These are phyloP conservation scores for Nigrospora osmanthi DNA, from an alignment of 2,329 filamentous ascomycete genomes.

Conservation along the genomic window DNA sequence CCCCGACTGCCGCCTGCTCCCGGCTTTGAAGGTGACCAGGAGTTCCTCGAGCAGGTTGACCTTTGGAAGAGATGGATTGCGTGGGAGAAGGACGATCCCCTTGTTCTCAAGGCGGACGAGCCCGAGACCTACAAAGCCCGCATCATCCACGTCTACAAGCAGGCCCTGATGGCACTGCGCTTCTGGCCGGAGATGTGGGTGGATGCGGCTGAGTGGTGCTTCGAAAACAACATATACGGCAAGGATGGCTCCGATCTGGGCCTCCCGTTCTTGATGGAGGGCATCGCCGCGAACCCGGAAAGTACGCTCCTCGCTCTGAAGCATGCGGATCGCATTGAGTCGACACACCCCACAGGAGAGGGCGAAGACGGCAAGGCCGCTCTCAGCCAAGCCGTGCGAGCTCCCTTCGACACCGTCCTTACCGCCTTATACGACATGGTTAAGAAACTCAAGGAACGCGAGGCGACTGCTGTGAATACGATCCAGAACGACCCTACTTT, in stretches of 20 bases:
- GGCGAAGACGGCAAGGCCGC: slow-evolving; percentile 65
- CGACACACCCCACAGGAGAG: slow-evolving; percentile 69
- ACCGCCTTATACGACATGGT: slow-evolving; percentile 84
- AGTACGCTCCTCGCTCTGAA: slow-evolving; percentile 86
- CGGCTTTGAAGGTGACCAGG: slow-evolving; percentile 79
- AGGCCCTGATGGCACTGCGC: slow-evolving; percentile 83
- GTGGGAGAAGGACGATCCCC: slow-evolving; percentile 90
- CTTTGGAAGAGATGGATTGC: slow-evolving; percentile 91
- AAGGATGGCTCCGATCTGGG: slow-evolving; percentile 56
- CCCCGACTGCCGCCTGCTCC: slow-evolving; percentile 75
- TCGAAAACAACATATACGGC: slow-evolving; percentile 57
- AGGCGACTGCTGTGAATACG: slow-evolving; percentile 48
- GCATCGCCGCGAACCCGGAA: slow-evolving; percentile 85
- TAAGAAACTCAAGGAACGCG: slow-evolving; percentile 60
- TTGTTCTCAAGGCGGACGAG: slow-evolving; percentile 81
- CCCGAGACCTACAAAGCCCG: slow-evolving; percentile 65
- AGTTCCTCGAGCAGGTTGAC: slow-evolving; percentile 76
- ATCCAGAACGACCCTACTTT: slow-evolving; percentile 44
- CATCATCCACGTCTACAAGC: slow-evolving; percentile 85
- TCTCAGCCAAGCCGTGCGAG: slow-evolving; percentile 71
- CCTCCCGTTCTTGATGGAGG: slow-evolving; percentile 71
- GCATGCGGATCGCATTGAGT: slow-evolving; percentile 80
- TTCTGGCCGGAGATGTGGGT: slow-evolving; percentile 98
- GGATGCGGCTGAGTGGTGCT: slow-evolving; percentile 88
- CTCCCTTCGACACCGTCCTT: slow-evolving; percentile 75